Base-by-base conservation (phyloP, 2,329 filamentous ascomycete genomes). In the Sporothrix humicola region DNA sequence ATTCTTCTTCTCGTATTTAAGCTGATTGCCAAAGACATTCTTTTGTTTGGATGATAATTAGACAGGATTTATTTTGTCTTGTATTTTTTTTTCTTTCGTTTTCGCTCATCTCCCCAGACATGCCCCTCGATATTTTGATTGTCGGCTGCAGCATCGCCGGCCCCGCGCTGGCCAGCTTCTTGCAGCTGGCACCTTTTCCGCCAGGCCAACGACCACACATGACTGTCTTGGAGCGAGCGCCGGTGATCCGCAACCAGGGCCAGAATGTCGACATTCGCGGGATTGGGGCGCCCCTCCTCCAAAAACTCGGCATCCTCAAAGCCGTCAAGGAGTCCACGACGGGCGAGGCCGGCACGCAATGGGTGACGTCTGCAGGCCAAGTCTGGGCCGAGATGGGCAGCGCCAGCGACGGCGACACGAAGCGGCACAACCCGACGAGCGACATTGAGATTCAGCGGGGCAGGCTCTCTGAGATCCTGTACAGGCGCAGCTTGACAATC, bases 201-300 rank as follows among this genome's bases (percentile, higher is more conserved):
- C n/a, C 20, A 13, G 2, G 15, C 7, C 6, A 63, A 13, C 58
- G 56, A 3, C 69, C 69, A 1, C 79, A 79, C 3, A 78, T 82
- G 2, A 86, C 84, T 2, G 74, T 87, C n/a, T 70, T 86, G 23
- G 85, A 87, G 75, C 82, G 84, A 2, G 78, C 79, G 10, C 74
- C 81, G 0, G 52, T 73, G 2, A 78, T 85, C 8, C 82, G 84
- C 3, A 76, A 79, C 3, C 77, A 79, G 3, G 85, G 85, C 0
- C 82, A 84, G 74, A 84, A 87, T 73, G 82, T 87, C 56, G 85
- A 87, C 76, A 77, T 87, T 8, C 82, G 84, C 1, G 81, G 80
- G 1, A 81, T 83, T 44, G 85, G 84, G 2, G 78, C 86, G 7
- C 77, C 79, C 5, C 79, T 83, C 6, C 79, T 83, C 31, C 77